A percentile compares a stretch with the other conserved stretches of the same genome.
These are phyloP conservation scores for Gnomoniopsis sp. DNA, from an alignment of 2,329 filamentous ascomycete species.

Conservation along the genomic window DNA sequence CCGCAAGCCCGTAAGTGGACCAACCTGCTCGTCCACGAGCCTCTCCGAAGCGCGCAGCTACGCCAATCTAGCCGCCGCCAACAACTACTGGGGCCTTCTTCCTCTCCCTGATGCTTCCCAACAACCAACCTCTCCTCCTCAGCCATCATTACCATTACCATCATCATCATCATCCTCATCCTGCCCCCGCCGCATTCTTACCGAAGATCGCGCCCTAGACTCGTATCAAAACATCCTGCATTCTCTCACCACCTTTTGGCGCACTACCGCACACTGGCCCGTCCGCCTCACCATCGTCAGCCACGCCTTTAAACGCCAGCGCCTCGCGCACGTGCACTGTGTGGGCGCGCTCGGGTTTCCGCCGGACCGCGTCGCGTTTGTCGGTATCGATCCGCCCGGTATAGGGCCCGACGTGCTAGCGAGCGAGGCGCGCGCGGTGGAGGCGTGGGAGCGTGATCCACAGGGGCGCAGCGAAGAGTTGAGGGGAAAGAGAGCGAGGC, in stretches of 20 bases:
- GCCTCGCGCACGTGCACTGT: conserved; percentile 64
- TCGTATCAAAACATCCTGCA: conserved; percentile 84
- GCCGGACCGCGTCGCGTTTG: conserved; percentile 40
- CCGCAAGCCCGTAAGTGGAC: conserved; percentile 43
- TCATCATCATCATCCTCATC: neutral
- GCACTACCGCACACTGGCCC: conserved; percentile 53
- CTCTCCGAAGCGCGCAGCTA: conserved; percentile 64
- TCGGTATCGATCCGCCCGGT: conserved; percentile 63
- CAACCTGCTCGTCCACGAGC: conserved; percentile 55
- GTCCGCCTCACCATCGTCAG: conserved; percentile 59
- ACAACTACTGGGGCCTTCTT: conserved; percentile 44
- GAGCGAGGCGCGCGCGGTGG: conserved; percentile 32
- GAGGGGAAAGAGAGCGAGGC: conserved; percentile 42
- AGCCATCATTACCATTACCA: neutral
- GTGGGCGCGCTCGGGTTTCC: conserved; percentile 55
- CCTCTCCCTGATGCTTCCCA: too few species aligned
- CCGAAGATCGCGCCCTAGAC: conserved; percentile 74
- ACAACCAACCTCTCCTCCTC: neutral
- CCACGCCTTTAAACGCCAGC: conserved; percentile 64
- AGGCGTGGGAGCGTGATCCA: conserved; percentile 51
- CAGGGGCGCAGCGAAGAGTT: conserved; percentile 45
- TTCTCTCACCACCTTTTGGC: conserved; percentile 58
- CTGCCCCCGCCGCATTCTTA: conserved; percentile 40
- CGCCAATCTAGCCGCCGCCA: conserved; percentile 45
- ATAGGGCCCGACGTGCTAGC: conserved; percentile 19